Evolutionary conservation across 169 alveolate genomes (phyloP).

Genomic region (Miamiensis avidus): DNA sequence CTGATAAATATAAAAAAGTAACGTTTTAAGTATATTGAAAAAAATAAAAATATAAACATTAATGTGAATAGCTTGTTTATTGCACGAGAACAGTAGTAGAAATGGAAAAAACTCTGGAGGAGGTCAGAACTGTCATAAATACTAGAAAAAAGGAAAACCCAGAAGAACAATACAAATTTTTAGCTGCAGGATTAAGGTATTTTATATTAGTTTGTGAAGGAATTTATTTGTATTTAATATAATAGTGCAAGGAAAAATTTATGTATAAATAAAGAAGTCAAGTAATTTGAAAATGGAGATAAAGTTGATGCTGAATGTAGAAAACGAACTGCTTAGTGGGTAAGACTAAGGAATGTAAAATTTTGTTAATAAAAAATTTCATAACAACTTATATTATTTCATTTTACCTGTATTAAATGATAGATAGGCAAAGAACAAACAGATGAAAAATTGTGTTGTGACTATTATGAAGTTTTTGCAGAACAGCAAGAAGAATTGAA

Average conservation of each 20-base stretch:
- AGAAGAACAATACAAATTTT: conserved; percentile 32
- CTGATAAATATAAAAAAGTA: conserved; percentile 58
- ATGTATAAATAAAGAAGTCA: conserved; percentile 93
- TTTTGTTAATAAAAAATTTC: neutral
- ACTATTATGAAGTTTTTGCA: conserved; percentile 28
- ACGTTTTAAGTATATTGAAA: neutral
- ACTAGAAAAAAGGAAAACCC: conserved; percentile 63
- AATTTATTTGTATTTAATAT: conserved; percentile 21
- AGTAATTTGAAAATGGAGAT: conserved; percentile 87
- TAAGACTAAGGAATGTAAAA: conserved; percentile 50
- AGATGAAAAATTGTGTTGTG: conserved; percentile 16
- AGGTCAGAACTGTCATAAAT: conserved; percentile 89
- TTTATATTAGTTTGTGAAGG: neutral
- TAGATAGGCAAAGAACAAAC: neutral
- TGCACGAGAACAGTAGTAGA: conserved; percentile 97
- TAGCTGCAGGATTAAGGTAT: conserved; percentile 38
- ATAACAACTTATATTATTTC: neutral
- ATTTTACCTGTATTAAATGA: neutral
- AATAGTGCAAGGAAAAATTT: conserved; percentile 85
- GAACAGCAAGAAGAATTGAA: conserved; percentile 21
- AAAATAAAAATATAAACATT: conserved; percentile 2
- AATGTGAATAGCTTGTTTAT: conserved; percentile 82
- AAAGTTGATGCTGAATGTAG: conserved; percentile 91
- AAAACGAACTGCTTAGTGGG: conserved; percentile 88
- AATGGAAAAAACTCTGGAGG: conserved; percentile 98